Evolutionary conservation across 2,329 filamentous ascomycete genomes (phyloP).

Genomic region (Penicillium sp.): DNA sequence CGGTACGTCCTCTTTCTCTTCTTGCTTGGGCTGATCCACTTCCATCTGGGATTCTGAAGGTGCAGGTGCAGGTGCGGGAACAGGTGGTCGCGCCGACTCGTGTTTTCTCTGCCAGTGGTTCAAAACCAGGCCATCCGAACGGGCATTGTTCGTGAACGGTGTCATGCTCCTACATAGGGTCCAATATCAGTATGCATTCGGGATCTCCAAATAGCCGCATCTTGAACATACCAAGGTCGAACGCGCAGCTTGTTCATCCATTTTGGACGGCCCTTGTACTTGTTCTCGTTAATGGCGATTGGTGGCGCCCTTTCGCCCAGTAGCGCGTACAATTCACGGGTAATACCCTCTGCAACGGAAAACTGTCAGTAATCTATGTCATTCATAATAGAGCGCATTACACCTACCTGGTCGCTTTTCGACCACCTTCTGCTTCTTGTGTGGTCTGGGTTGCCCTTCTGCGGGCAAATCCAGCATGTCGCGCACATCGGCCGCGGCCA

Average conservation of each 20-base stretch:
- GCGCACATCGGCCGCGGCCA: constrained; percentile 73
- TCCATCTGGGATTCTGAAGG: constrained; percentile 34
- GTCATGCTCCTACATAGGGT: constrained; percentile 57
- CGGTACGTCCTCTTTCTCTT: constrained; percentile 27
- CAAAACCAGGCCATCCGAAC: constrained; percentile 61
- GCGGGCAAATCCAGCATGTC: constrained; percentile 74
- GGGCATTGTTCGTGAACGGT: constrained; percentile 68
- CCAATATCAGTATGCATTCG: constrained; percentile 30
- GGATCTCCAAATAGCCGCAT: constrained; percentile 46
- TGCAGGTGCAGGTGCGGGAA: constrained; percentile 8
- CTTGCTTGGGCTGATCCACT: constrained; percentile 32
- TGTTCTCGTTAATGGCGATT: constrained; percentile 45
- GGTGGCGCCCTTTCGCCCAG: constrained; percentile 46
- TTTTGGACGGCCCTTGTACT: constrained; percentile 45
- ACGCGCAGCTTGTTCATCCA: constrained; percentile 39
- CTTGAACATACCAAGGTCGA: constrained; percentile 40
- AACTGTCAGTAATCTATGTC: background rate
- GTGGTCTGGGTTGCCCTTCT: constrained; percentile 51
- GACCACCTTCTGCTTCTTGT: constrained; percentile 66
- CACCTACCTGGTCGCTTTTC: constrained; percentile 49
- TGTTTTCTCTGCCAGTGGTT: constrained; percentile 70
- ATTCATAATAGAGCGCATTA: background rate
- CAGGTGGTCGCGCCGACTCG: constrained; percentile 34
- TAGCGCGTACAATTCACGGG: constrained; percentile 44
- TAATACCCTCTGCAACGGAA: constrained; percentile 39